A percentile compares a stretch with the other conserved stretches of the same genome.
Evolutionary conservation across 208 protist genomes (phyloP).

Genomic region (Crithidia brevicula): DNA sequence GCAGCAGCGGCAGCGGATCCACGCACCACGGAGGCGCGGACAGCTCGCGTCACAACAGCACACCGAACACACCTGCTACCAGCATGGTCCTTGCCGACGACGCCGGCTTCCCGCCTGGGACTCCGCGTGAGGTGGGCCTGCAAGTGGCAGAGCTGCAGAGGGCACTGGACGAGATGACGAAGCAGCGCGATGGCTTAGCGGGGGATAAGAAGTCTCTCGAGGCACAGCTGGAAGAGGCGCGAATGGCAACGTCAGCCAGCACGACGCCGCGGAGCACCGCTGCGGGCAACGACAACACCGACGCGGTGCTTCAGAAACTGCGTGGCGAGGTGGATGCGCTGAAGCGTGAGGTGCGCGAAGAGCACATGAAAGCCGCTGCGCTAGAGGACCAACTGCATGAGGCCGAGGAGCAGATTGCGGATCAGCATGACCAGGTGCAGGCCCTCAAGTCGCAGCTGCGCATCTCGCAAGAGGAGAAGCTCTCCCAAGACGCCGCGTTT

Average conservation of each 20-base stretch:
- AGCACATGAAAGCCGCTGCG: conserved; percentile 23
- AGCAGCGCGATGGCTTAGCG: conserved; percentile 18
- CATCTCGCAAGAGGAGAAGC: conserved; percentile 43
- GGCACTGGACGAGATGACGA: conserved; percentile 20
- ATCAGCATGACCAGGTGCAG: conserved; percentile 35
- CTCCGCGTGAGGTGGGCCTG: conserved; percentile 5
- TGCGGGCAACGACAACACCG: conserved; percentile 1
- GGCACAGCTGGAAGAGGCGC: conserved; percentile 14
- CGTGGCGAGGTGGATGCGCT: conserved; percentile 18
- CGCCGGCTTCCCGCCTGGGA: not conserved
- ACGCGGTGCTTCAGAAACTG: conserved; percentile 12
- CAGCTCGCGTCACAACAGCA: conserved; percentile 31
- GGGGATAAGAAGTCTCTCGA: conserved; percentile 19
- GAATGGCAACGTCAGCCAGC: not conserved
- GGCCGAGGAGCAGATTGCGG: conserved; percentile 33
- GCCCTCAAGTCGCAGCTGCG: conserved; percentile 39
- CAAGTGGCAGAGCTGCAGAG: conserved; percentile 24
- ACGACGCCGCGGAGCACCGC: not conserved
- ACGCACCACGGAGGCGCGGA: not conserved
- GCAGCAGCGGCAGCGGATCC: not conserved
- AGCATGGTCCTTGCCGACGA: conserved; percentile 23
- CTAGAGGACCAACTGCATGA: conserved; percentile 30
- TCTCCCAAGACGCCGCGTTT: conserved; percentile 27
- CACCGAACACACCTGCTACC: conserved; percentile 18
- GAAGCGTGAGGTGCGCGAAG: conserved; percentile 24